Conservation (phyloP, 441 rosid genomes). For the Aleurites moluccanus region DNA sequence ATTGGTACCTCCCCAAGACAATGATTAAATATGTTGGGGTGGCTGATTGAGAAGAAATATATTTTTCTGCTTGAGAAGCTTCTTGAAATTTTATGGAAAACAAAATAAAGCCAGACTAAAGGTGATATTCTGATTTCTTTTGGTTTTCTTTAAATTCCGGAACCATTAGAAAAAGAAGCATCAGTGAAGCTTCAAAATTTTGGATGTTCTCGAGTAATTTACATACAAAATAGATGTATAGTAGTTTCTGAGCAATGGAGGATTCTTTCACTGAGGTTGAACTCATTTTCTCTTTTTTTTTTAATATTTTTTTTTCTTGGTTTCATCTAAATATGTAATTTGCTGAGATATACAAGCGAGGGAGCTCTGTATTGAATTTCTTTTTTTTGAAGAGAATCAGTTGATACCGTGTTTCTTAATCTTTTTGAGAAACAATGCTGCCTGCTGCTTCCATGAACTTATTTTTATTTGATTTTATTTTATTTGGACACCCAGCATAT, state of each 20-base stretch:
- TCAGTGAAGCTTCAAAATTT: slow-evolving; percentile 44
- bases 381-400: not conserved
- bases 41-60: not conserved
- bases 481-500: not conserved
- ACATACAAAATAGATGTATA: slow-evolving; percentile 19
- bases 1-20: slow-evolving; percentile 22
- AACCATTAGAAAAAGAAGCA: slow-evolving; percentile 22
- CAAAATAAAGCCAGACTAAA: slow-evolving; percentile 12
- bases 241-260: slow-evolving; percentile 21
- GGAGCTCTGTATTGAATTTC: not conserved
- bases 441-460: not conserved
- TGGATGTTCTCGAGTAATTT: slow-evolving; percentile 26
- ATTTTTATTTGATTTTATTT: not conserved
- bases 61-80: slow-evolving; percentile 18
- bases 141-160: slow-evolving; percentile 11
- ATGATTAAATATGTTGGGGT: slow-evolving; percentile 12
- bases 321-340: not conserved
- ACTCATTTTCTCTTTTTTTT: not conserved
- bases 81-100: slow-evolving; percentile 12
- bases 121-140: slow-evolving; percentile 15
- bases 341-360: slow-evolving; percentile 8
- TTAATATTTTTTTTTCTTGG: not conserved
- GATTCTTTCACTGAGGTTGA: slow-evolving; percentile 4
- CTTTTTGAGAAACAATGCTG: not conserved
- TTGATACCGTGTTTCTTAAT: not conserved